These are phyloP conservation scores for Sonneratia alba DNA, from an alignment of 345 rosid species.

Conservation along the genomic window DNA sequence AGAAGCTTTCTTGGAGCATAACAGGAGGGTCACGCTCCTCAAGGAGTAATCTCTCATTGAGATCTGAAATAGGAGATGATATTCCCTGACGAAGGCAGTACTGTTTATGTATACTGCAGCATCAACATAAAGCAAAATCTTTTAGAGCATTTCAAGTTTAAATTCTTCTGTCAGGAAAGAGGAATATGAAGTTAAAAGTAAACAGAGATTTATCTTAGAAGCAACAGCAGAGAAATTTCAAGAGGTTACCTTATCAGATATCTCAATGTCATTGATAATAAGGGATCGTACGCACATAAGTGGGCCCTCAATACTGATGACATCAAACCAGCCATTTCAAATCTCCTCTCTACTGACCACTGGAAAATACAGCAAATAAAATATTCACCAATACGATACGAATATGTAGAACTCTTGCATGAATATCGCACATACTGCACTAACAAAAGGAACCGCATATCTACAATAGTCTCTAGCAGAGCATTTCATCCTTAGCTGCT, in stretches of 20 bases:
- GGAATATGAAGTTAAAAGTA: background rate
- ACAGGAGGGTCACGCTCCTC: constrained; percentile 86
- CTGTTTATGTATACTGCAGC: constrained; percentile 74
- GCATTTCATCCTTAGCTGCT: background rate
- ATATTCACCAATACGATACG: background rate
- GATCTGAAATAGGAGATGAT: constrained; percentile 75
- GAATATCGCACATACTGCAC: no score
- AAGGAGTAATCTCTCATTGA: constrained; percentile 72
- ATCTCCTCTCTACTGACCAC: constrained; percentile 90
- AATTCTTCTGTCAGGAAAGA: background rate
- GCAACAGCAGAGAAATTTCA: constrained; percentile 2
- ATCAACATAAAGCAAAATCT: constrained; percentile 7
- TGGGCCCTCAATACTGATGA: constrained; percentile 81
- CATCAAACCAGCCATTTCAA: constrained; percentile 85
- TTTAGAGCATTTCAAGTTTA: background rate
- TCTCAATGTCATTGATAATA: constrained; percentile 77
- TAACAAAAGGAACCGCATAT: no score
- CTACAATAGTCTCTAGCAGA: background rate
- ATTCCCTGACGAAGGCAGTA: constrained; percentile 76
- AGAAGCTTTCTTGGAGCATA: constrained; percentile 54
- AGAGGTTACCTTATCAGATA: constrained; percentile 63
- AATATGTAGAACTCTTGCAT: no score
- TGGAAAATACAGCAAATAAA: constrained; percentile 22
- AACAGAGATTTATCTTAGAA: background rate
- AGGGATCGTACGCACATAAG: constrained; percentile 78